Percentiles rank a stretch among this genome's conserved stretches.
Evolutionary conservation across 192 early-diverging fungal species (phyloP).

Genomic region (Backusella westeae): DNA sequence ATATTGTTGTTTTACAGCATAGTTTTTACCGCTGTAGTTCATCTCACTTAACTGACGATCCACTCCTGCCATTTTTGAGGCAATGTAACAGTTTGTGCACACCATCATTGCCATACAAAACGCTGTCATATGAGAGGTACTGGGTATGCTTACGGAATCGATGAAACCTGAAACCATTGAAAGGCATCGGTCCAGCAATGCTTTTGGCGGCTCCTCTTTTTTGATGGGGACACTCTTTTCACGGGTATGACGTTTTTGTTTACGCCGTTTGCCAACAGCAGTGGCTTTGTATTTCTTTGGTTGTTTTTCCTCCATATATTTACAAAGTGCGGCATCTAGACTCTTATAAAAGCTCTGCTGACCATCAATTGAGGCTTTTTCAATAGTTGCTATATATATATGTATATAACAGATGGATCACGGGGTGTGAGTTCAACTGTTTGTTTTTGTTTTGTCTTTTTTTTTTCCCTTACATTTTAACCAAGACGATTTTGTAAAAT

Average conservation of each 20-base stretch:
- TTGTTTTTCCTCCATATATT: slow-evolving; percentile 43
- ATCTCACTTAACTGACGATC: slow-evolving; percentile 1
- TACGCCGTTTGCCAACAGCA: neutral
- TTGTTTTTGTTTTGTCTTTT: neutral
- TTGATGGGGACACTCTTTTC: neutral
- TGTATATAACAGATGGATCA: neutral
- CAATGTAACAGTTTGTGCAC: slow-evolving; percentile 16
- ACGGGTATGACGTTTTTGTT: neutral
- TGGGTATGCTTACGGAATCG: neutral
- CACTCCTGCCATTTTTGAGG: slow-evolving; percentile 12
- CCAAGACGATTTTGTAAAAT: slow-evolving; percentile 55
- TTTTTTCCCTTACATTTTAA: slow-evolving; percentile 44
- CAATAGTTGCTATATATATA: slow-evolving; percentile 31
- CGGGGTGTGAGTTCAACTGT: neutral
- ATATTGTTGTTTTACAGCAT: neutral
- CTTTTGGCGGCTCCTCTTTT: neutral
- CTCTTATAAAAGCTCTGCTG: slow-evolving; percentile 42
- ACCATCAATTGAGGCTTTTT: slow-evolving; percentile 39
- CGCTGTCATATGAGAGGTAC: slow-evolving; percentile 5
- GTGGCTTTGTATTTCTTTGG: neutral
- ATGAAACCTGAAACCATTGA: neutral
- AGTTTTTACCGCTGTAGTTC: neutral
- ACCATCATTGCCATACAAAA: slow-evolving; percentile 19
- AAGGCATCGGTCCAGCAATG: neutral
- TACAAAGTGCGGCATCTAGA: slow-evolving; percentile 39